A percentile compares a stretch with the other conserved stretches of the same genome.
These are phyloP conservation scores for Tubosaeta brunneosetosa DNA, from an alignment of 768 basidiomycete genomes.

Conservation along the genomic window DNA sequence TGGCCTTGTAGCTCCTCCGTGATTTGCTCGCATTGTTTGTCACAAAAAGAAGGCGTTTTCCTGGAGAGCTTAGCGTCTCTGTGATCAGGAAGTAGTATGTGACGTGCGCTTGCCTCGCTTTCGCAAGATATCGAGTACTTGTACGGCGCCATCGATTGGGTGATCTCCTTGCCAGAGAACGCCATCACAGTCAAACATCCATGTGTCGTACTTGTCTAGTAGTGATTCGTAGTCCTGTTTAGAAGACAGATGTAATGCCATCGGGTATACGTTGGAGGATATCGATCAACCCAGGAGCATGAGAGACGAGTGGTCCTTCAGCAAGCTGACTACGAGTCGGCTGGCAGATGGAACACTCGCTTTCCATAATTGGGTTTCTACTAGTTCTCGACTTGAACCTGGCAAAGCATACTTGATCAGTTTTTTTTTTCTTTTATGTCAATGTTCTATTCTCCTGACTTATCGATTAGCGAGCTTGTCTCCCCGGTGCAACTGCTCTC, in stretches of 20 bases:
- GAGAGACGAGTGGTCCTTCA: background rate
- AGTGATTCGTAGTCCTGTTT: constrained; percentile 44
- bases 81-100: constrained; percentile 2
- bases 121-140: constrained; percentile 71
- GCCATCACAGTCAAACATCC: constrained; percentile 96
- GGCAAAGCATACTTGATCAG: too few relatives aligned
- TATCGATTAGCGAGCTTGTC: too few relatives aligned
- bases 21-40: constrained; percentile 98
- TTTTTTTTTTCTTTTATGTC: too few relatives aligned
- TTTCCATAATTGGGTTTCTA: constrained; percentile 21
- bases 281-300: background rate
- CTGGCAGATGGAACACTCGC: constrained; percentile 8
- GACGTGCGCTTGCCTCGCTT: constrained; percentile 53
- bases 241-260: constrained; percentile 29
- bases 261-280: constrained; percentile 17
- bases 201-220: constrained; percentile 77
- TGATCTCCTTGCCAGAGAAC: constrained; percentile 88
- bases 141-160: constrained; percentile 70
- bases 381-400: too few relatives aligned
- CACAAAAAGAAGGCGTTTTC: constrained; percentile 86
- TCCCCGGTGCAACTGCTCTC: background rate
- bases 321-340: too few relatives aligned
- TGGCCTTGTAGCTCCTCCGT: constrained; percentile 77
- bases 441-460: too few relatives aligned
- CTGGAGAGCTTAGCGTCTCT: constrained; percentile 25